phyloP scores from a whole-genome alignment of 129 eudicot genomes.

The Tanacetum coccineum region DNA sequence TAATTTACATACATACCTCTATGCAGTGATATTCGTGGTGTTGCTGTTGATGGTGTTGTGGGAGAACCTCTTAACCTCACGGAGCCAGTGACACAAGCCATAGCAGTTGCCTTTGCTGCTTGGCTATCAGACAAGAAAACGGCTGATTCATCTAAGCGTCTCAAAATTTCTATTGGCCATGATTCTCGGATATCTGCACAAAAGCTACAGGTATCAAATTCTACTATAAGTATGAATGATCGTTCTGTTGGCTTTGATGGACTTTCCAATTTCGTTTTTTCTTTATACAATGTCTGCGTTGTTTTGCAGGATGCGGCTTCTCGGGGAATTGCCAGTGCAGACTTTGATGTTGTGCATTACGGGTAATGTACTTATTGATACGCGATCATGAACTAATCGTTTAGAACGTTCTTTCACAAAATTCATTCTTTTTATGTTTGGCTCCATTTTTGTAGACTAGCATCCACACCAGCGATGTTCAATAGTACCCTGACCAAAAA shows the following conservation, averaged over 20 bases:
- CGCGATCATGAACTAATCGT: background rate
- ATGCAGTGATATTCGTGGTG: conserved; percentile 96
- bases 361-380: conserved; percentile 48
- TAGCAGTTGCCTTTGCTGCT: conserved; percentile 87
- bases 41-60: conserved; percentile 90
- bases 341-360: conserved; percentile 82
- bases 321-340: conserved; percentile 78
- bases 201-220: conserved; percentile 14
- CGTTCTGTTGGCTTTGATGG: conserved; percentile 9
- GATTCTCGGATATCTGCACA: conserved; percentile 21
- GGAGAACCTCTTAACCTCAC: conserved; percentile 92
- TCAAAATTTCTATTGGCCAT: conserved; percentile 11
- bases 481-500: conserved; percentile 73
- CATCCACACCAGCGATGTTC: conserved; percentile 99
- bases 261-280: background rate
- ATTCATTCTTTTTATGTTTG: background rate
- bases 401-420: background rate
- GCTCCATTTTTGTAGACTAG: conserved; percentile 46
- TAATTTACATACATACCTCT: conserved; percentile 10
- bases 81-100: conserved; percentile 93
- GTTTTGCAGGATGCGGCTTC: conserved; percentile 92
- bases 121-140: conserved; percentile 82
- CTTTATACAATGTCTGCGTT: background rate
- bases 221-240: background rate
- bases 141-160: conserved; percentile 45